A percentile compares a stretch with the other conserved stretches of the same genome.
phyloP scores from a whole-genome alignment of 768 basidiomycete genomes.

The Trametes cubensis region DNA sequence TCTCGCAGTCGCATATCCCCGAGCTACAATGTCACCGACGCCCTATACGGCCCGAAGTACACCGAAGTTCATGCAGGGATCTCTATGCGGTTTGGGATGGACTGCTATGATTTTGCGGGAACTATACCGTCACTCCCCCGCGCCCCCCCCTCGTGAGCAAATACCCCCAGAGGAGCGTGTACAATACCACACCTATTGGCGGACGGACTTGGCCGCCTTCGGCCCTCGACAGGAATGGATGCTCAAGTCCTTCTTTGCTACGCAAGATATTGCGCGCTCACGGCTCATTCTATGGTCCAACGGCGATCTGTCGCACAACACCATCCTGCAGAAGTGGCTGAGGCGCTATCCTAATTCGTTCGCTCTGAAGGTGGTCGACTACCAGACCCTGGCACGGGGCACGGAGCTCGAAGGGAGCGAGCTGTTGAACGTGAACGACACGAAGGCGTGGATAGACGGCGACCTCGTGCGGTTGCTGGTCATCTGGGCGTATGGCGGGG shows the following conservation, averaged over 20 bases:
- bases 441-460: slow-evolving; percentile 92
- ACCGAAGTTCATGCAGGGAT: slow-evolving; percentile 83
- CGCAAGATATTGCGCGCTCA: slow-evolving; percentile 68
- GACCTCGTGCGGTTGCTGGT: slow-evolving; percentile 88
- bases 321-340: slow-evolving; percentile 63
- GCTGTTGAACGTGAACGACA: slow-evolving; percentile 64
- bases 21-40: slow-evolving; percentile 66
- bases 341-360: slow-evolving; percentile 69
- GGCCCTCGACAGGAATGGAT: slow-evolving; percentile 84
- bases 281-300: slow-evolving; percentile 92
- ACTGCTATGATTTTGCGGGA: slow-evolving; percentile 92
- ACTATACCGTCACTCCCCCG: slow-evolving; percentile 53
- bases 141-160: slow-evolving; percentile 4
- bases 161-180: slow-evolving; percentile 41
- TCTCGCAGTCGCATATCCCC: slow-evolving; percentile 58
- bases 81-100: slow-evolving; percentile 74
- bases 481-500: slow-evolving; percentile 87
- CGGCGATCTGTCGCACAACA: slow-evolving; percentile 62
- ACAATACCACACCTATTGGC: slow-evolving; percentile 93
- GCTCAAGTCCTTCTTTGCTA: slow-evolving; percentile 92
- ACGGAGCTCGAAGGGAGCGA: slow-evolving; percentile 74
- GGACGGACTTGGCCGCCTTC: slow-evolving; percentile 83
- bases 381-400: slow-evolving; percentile 64
- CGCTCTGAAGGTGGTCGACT: slow-evolving; percentile 69
- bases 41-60: slow-evolving; percentile 62